Evolutionary conservation across 2,329 filamentous ascomycete genomes (phyloP).

Genomic region (Hymenoscyphus scutula): DNA sequence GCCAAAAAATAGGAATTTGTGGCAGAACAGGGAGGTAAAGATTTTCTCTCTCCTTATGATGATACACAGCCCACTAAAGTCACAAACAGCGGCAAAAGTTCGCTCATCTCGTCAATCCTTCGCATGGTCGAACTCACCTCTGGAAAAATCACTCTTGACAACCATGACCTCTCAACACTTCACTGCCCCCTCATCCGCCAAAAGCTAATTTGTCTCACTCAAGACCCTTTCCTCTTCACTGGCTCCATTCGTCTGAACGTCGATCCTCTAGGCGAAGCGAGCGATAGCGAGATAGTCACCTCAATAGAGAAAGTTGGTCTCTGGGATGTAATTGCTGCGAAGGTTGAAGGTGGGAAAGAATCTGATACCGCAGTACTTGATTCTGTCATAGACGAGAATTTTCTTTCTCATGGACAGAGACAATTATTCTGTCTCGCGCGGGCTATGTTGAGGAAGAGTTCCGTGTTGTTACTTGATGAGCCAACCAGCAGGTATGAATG

Average conservation of each 20-base stretch:
- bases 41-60: slow-evolving; percentile 43
- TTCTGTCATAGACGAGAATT: slow-evolving; percentile 47
- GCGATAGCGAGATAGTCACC: slow-evolving; percentile 50
- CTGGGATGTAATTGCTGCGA: slow-evolving; percentile 12
- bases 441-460: slow-evolving; percentile 41
- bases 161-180: slow-evolving; percentile 58
- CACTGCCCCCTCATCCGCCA: slow-evolving; percentile 58
- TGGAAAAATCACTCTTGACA: slow-evolving; percentile 46
- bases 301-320: slow-evolving; percentile 51
- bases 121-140: neutral
- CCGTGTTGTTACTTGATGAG: slow-evolving; percentile 43
- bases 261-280: slow-evolving; percentile 57
- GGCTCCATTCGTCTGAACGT: slow-evolving; percentile 61
- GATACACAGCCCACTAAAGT: no score
- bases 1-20: slow-evolving; percentile 49
- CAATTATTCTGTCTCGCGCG: slow-evolving; percentile 51
- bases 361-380: slow-evolving; percentile 9
- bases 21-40: slow-evolving; percentile 42
- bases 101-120: slow-evolving; percentile 6
- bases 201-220: slow-evolving; percentile 63
- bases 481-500: slow-evolving; percentile 42
- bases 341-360: neutral
- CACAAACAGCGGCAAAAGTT: no score
- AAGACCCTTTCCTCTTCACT: slow-evolving; percentile 64
- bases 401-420: slow-evolving; percentile 59